phyloP scores from a whole-genome alignment of 2,329 filamentous ascomycete genomes.

The Penicillium brasilianum region DNA sequence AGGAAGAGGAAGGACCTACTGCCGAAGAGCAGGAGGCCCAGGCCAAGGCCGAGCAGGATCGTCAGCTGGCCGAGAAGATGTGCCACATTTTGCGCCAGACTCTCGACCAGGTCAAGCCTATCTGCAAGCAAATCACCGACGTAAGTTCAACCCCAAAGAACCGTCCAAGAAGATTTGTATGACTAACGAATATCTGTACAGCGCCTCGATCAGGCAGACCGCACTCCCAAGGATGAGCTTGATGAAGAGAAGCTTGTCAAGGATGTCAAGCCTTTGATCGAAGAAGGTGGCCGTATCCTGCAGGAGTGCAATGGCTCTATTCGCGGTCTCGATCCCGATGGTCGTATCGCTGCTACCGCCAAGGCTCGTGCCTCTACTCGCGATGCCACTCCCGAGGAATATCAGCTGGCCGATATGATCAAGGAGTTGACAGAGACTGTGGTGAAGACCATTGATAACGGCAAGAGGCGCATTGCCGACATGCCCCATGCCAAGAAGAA shows the following conservation, averaged over 20 bases:
- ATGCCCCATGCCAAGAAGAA: constrained; percentile 97
- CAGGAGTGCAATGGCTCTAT: constrained; percentile 86
- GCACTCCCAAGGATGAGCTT: constrained; percentile 80
- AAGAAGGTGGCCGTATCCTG: constrained; percentile 80
- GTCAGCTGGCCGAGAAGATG: constrained; percentile 79
- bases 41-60: constrained; percentile 68
- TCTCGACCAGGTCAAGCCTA: constrained; percentile 80
- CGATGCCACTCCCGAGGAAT: constrained; percentile 82
- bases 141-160: constrained; percentile 50
- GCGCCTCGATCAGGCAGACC: constrained; percentile 80
- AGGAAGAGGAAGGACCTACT: constrained; percentile 45
- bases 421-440: constrained; percentile 84
- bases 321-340: constrained; percentile 86
- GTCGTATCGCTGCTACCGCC: constrained; percentile 80
- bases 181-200: constrained; percentile 42
- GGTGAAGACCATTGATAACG: constrained; percentile 80
- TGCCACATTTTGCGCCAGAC: constrained; percentile 73
- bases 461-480: constrained; percentile 84
- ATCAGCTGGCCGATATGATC: constrained; percentile 79
- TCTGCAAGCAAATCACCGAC: constrained; percentile 84
- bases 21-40: constrained; percentile 59
- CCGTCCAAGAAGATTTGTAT: rapidly evolving
- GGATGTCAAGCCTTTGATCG: constrained; percentile 84
- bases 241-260: constrained; percentile 89
- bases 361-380: constrained; percentile 77